These are phyloP conservation scores for Funneliformis caledonium DNA, from an alignment of 371 early-diverging fungal genomes.

Conservation along the genomic window DNA sequence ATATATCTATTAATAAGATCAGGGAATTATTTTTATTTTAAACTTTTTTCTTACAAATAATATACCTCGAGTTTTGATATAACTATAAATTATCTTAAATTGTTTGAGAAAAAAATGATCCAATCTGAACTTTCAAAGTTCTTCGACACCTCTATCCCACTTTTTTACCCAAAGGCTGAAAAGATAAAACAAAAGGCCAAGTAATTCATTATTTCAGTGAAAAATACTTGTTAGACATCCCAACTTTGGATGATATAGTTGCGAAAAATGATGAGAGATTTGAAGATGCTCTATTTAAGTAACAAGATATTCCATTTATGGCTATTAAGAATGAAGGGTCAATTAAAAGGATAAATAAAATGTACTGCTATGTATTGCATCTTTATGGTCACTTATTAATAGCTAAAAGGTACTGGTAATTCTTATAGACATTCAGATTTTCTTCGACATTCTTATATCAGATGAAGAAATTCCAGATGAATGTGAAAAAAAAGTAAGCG, in stretches of 20 bases:
- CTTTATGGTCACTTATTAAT: constrained; percentile 26
- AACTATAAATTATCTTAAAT: no score
- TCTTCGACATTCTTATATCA: constrained; percentile 28
- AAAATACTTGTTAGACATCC: background rate
- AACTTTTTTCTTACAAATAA: no score
- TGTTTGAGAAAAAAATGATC: no score
- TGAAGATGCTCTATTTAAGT: background rate
- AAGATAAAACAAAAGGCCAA: no score
- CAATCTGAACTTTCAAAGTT: no score
- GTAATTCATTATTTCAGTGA: no score
- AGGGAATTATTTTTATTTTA: no score
- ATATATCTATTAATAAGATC: no score
- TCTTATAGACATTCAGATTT: constrained; percentile 21
- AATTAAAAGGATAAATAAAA: constrained; percentile 5
- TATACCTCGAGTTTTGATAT: no score
- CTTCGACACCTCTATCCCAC: no score
- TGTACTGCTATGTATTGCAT: background rate
- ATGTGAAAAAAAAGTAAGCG: constrained; percentile 16
- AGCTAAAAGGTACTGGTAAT: constrained; percentile 24
- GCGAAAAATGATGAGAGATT: constrained; percentile 26
- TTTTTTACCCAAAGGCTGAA: no score
- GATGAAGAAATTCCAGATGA: background rate
- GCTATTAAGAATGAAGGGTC: constrained; percentile 15
- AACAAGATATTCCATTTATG: constrained; percentile 20
- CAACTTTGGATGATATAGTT: constrained; percentile 20